Percentiles rank a stretch among this genome's conserved stretches.
phyloP scores from a whole-genome alignment of 148 eudicot species.

The Cornus suecica region DNA sequence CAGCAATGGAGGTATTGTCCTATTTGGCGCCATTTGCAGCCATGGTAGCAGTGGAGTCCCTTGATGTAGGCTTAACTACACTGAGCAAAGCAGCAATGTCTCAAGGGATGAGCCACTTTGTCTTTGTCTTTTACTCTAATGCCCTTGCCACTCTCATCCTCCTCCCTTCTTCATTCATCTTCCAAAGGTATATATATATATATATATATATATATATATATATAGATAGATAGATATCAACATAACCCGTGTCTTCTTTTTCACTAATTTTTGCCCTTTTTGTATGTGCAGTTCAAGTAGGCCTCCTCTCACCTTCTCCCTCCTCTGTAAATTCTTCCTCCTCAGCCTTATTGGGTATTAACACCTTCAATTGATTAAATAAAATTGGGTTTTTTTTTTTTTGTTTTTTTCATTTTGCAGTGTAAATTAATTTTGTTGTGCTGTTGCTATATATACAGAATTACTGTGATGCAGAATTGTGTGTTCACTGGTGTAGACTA shows the following conservation, averaged over 20 bases:
- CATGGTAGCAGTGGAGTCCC: conserved; percentile 32
- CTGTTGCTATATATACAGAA: conserved; percentile 13
- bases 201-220: not conserved
- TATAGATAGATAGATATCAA: not conserved
- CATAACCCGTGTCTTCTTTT: not conserved
- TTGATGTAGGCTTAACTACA: conserved; percentile 39
- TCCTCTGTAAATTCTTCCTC: conserved; percentile 36
- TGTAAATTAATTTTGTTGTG: not conserved
- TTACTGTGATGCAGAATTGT: conserved; percentile 40
- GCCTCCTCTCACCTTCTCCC: conserved; percentile 31
- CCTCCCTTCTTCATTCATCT: conserved; percentile 28
- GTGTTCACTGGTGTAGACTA: conserved; percentile 43
- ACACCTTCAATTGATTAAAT: not conserved
- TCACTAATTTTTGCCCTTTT: not conserved
- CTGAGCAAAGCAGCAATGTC: conserved; percentile 55
- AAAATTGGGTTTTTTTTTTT: conserved; percentile 6
- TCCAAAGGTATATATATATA: conserved; percentile 15
- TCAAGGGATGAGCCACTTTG: conserved; percentile 39
- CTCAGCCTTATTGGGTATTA: conserved; percentile 39
- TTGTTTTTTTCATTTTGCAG: not conserved
- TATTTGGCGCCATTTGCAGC: conserved; percentile 26
- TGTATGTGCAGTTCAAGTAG: conserved; percentile 21
- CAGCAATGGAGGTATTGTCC: conserved; percentile 7
- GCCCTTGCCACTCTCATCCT: conserved; percentile 42
- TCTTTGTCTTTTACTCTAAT: conserved; percentile 44